Conservation (phyloP, 805 yeast species). For the Schwanniomyces yamadae region DNA sequence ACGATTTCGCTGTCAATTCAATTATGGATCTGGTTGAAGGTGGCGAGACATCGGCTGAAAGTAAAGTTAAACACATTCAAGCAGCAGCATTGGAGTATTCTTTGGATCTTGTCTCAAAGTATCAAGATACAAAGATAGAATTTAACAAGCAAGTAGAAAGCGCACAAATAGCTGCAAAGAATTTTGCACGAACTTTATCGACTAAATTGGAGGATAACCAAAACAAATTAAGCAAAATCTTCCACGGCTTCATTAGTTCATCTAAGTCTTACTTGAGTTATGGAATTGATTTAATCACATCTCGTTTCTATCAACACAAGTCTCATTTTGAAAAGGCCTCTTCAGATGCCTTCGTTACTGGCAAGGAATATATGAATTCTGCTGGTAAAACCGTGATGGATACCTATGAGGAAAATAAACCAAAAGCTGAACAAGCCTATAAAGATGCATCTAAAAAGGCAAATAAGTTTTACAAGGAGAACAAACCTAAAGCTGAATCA, state of each 20-base stretch:
- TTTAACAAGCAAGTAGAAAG: constrained; percentile 10
- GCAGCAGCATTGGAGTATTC: constrained; percentile 19
- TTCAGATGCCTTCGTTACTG: constrained; percentile 1
- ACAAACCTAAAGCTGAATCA: too few species aligned
- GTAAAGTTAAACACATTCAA: constrained; percentile 16
- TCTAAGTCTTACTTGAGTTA: too few species aligned
- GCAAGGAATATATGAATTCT: constrained; percentile 1
- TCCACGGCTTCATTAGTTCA: too few species aligned
- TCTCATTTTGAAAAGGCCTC: not conserved
- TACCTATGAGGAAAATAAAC: constrained; percentile 2
- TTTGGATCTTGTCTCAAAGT: not conserved
- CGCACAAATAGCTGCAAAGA: constrained; percentile 13
- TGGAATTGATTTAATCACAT: too few species aligned
- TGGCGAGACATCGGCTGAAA: constrained; percentile 12
- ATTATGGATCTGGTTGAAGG: constrained; percentile 11
- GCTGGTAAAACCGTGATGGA: constrained; percentile 3
- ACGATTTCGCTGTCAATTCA: constrained; percentile 16
- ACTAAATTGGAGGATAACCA: constrained; percentile 8
- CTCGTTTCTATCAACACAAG: not conserved
- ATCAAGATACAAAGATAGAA: constrained; percentile 7
- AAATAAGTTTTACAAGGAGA: not conserved
- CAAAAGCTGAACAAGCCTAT: constrained; percentile 1
- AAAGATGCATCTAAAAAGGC: constrained; percentile 1
- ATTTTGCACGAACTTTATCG: constrained; percentile 10
- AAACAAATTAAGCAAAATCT: too few species aligned